A percentile compares a stretch with the other conserved stretches of the same genome.
Conservation (phyloP, 225 moss, liverwort and hornwort species). For the Lunularia cruciata region DNA sequence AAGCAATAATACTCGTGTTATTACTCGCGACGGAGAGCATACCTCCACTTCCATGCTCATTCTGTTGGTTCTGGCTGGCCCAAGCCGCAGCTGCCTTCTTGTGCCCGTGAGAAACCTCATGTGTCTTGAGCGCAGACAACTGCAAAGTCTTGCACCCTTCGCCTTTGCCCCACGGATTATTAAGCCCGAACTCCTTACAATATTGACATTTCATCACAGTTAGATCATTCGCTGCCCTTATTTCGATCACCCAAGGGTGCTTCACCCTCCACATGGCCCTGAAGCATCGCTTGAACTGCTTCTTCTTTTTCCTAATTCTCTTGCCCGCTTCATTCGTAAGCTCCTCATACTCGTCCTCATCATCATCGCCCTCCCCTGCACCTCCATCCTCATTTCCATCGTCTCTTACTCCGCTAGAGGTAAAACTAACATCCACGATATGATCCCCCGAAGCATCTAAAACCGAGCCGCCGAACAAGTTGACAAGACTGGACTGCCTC, state of each 20-base stretch:
- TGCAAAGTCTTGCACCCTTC: constrained; percentile 33
- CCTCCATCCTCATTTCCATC: constrained; percentile 2
- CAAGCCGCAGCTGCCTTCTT: constrained; percentile 33
- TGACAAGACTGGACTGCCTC: constrained; percentile 13
- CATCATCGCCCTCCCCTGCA: constrained; percentile 7
- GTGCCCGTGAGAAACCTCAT: constrained; percentile 29
- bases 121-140: constrained; percentile 31
- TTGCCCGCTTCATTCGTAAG: constrained; percentile 29
- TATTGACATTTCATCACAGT: constrained; percentile 37
- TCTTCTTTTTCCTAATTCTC: constrained; percentile 29
- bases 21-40: not conserved
- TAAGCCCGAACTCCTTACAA: constrained; percentile 28
- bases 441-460: constrained; percentile 6
- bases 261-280: constrained; percentile 27
- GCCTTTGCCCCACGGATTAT: constrained; percentile 36
- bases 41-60: not conserved
- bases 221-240: constrained; percentile 15
- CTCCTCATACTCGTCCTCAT: constrained; percentile 27
- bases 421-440: not conserved
- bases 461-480: constrained; percentile 3
- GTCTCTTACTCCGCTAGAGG: not conserved
- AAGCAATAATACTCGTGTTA: not conserved
- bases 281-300: constrained; percentile 31
- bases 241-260: constrained; percentile 32
- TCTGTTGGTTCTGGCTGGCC: constrained; percentile 23